Conservation (phyloP, 768 basidiomycete genomes). For the Calocybe indica region DNA sequence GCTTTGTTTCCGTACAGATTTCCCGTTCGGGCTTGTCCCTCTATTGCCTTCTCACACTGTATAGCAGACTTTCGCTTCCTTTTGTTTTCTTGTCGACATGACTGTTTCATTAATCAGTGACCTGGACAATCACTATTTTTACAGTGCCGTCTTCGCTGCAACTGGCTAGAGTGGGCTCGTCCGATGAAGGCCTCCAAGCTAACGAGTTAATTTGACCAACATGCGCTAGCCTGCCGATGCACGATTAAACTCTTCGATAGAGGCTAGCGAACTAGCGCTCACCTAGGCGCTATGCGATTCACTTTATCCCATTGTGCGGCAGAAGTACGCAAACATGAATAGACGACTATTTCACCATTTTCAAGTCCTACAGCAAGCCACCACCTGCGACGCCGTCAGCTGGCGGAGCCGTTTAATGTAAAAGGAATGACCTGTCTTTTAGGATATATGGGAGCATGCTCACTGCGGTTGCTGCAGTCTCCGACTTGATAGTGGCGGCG, state of each 20-base stretch:
- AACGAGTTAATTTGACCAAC: slow-evolving; percentile 74
- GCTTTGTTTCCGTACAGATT: slow-evolving; percentile 16
- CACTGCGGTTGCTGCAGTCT: slow-evolving; percentile 81
- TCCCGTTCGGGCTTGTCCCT: background rate
- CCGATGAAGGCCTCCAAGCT: slow-evolving; percentile 61
- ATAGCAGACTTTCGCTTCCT: slow-evolving; percentile 47
- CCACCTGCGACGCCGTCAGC: slow-evolving; percentile 26
- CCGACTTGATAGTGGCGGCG: slow-evolving; percentile 56
- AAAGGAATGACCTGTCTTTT: background rate
- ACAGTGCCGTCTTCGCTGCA: slow-evolving; percentile 93
- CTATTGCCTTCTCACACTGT: slow-evolving; percentile 51
- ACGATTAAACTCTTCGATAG: background rate
- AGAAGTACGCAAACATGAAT: slow-evolving; percentile 28
- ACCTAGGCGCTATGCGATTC: slow-evolving; percentile 35
- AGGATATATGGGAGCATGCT: slow-evolving; percentile 36
- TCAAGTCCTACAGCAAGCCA: slow-evolving; percentile 82
- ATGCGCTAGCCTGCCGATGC: slow-evolving; percentile 54
- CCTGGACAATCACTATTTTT: slow-evolving; percentile 63
- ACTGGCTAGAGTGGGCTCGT: slow-evolving; percentile 55
- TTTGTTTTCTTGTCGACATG: slow-evolving; percentile 21
- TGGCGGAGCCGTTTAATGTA: background rate
- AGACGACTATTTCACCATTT: slow-evolving; percentile 68
- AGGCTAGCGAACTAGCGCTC: no score
- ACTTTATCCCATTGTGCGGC: slow-evolving; percentile 41
- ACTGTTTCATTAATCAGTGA: slow-evolving; percentile 39